A percentile compares a stretch with the other conserved stretches of the same genome.
Conservation (phyloP, 2,329 filamentous ascomycete species). For the Penicillium sp. region DNA sequence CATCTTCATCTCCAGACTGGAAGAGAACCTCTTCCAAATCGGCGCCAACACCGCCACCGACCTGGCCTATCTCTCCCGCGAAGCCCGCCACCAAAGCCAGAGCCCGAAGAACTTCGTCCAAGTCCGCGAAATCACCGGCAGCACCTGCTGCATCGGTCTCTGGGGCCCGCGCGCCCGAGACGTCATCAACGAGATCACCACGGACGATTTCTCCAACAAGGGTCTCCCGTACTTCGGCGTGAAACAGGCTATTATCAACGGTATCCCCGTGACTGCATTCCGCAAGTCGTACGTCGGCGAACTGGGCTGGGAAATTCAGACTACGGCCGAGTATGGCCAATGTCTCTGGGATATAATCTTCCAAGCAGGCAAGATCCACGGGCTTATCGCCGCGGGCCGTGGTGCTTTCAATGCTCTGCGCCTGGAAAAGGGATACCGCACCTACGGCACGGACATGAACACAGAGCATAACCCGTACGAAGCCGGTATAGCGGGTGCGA, state of each 20-base stretch:
- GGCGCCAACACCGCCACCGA: slow-evolving; percentile 64
- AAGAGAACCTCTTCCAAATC: slow-evolving; percentile 56
- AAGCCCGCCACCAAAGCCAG: slow-evolving; percentile 60
- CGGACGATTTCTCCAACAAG: slow-evolving; percentile 34
- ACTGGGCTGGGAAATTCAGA: slow-evolving; percentile 67
- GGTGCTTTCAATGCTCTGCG: slow-evolving; percentile 64
- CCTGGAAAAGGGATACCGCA: slow-evolving; percentile 65
- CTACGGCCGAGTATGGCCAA: slow-evolving; percentile 64
- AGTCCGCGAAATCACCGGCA: slow-evolving; percentile 65
- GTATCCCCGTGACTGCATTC: slow-evolving; percentile 63
- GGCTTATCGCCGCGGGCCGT: slow-evolving; percentile 64
- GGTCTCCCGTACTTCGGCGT: slow-evolving; percentile 59
- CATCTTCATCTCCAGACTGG: slow-evolving; percentile 61
- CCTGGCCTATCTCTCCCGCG: slow-evolving; percentile 59
- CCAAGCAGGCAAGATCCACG: slow-evolving; percentile 60
- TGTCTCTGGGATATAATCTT: slow-evolving; percentile 65
- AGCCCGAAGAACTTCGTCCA: slow-evolving; percentile 56
- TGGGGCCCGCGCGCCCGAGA: slow-evolving; percentile 65
- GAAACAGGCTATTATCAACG: slow-evolving; percentile 57
- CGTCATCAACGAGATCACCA: slow-evolving; percentile 53
- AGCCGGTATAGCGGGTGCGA: slow-evolving; percentile 60
- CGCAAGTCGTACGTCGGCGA: slow-evolving; percentile 68
- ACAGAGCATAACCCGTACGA: slow-evolving; percentile 67
- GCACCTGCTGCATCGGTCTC: slow-evolving; percentile 66
- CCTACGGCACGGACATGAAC: slow-evolving; percentile 64